These are phyloP conservation scores for Paralagenidium karlingii DNA, from an alignment of 352 stramenopile species.

Conservation along the genomic window DNA sequence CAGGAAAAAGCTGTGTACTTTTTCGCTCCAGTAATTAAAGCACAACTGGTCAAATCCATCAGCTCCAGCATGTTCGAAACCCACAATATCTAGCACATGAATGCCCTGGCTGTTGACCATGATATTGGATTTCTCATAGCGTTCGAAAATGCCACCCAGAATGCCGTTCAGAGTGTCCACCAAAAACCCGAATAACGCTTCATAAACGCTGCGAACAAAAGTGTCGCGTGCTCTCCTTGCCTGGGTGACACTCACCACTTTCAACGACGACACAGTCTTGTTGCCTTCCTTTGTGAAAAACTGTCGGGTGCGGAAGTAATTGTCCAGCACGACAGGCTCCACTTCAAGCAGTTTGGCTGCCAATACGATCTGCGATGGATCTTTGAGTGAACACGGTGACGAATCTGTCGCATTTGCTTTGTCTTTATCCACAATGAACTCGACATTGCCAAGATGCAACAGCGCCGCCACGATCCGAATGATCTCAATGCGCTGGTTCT, in stretches of 20 bases:
- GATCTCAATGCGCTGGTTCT: conserved; percentile 71
- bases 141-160: conserved; percentile 67
- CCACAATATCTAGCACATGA: conserved; percentile 70
- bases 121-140: conserved; percentile 76
- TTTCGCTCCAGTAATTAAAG: conserved; percentile 81
- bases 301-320: conserved; percentile 75
- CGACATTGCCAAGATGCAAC: conserved; percentile 68
- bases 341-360: conserved; percentile 63
- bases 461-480: conserved; percentile 59
- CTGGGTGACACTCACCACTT: conserved; percentile 70
- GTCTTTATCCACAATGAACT: conserved; percentile 51
- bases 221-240: conserved; percentile 55
- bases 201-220: conserved; percentile 70
- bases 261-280: conserved; percentile 67
- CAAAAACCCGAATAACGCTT: conserved; percentile 63
- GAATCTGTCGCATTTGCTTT: conserved; percentile 1
- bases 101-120: conserved; percentile 70
- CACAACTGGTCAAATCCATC: conserved; percentile 73
- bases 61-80: conserved; percentile 20
- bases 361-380: conserved; percentile 44
- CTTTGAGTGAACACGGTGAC: conserved; percentile 41
- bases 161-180: conserved; percentile 74
- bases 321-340: conserved; percentile 66
- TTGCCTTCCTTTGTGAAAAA: conserved; percentile 59
- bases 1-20: conserved; percentile 69